Base-by-base conservation (phyloP, 352 stramenopile species). In the Globisporangium spinosum region DNA sequence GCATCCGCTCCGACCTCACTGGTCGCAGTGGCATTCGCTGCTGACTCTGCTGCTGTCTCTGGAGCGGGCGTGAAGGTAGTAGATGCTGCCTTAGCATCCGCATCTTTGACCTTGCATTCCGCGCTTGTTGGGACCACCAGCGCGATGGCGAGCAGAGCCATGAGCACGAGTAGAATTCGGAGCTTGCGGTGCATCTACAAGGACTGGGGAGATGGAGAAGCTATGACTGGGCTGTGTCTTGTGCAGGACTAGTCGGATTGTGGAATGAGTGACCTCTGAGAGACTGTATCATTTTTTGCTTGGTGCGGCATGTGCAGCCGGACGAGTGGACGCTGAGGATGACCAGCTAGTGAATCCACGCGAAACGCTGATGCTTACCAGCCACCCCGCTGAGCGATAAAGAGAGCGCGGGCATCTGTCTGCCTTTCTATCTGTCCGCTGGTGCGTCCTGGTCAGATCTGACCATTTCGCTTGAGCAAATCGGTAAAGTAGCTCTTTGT, bases 1-100 rank as follows among this genome's bases (percentile, higher is more conserved):
- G 35, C 58, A 10, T 55, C 58, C 4, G 22, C 32, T 22, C 53
- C 53, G 25, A 58, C 12, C 13, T 58, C 53, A 17, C 13, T 35
- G 23, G 12, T 35, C 1, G 6, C n/a, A 40, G 54, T 59, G 54
- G 54, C 27, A n/a, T 64, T 62, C 7, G 32, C 57, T 62, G 56
- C 35, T 17, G 35, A 43, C 3, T 13, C 35, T 43, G 35, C 35
- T 34, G 12, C 6, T 23, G 54, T 27, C 17, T 59, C 25, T 23
- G 54, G 9, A 2, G 54, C 25, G 23, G 54, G 54, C 1, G 43
- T 51, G 43, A 51, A 51, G 43, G 17, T 9, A 22, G 43, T 3
- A 17, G 32, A 10, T 35, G 43, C 40, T 17, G 40, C 15, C 40
- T n/a, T 49, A 17, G 23, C 6, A 15, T 5, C 5, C 2, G 2